These are phyloP conservation scores for Monilinia laxa DNA, from an alignment of 2,329 filamentous ascomycete species.

Conservation along the genomic window DNA sequence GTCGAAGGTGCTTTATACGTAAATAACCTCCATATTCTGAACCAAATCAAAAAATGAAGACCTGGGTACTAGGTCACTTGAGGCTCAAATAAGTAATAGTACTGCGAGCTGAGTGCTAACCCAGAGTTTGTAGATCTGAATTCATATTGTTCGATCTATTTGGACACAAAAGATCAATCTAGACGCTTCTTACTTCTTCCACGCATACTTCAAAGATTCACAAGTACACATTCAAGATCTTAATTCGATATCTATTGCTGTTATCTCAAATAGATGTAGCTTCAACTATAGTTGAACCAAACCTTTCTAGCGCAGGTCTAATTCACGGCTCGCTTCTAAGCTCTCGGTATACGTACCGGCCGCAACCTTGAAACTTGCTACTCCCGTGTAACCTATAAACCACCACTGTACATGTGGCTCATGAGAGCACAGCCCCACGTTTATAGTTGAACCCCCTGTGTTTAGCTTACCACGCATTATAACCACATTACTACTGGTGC, in stretches of 20 bases:
- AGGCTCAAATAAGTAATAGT: too few species aligned
- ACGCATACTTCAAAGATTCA: background rate
- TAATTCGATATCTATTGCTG: background rate
- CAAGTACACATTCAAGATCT: background rate
- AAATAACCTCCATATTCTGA: too few species aligned
- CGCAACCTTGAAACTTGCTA: background rate
- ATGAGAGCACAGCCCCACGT: background rate
- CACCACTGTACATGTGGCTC: background rate
- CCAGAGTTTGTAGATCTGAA: too few species aligned
- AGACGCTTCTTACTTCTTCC: background rate
- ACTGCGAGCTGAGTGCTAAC: too few species aligned
- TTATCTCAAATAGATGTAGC: background rate
- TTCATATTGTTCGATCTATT: too few species aligned
- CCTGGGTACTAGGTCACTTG: too few species aligned
- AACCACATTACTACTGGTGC: background rate
- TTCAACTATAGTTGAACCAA: background rate
- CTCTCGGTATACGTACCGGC: too few species aligned
- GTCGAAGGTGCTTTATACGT: too few species aligned
- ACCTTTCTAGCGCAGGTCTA: background rate
- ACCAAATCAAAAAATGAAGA: too few species aligned
- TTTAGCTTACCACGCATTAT: background rate
- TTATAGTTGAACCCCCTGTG: background rate
- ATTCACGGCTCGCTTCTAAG: background rate
- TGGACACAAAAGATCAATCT: background rate
- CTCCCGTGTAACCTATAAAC: background rate